A percentile compares a stretch with the other conserved stretches of the same genome.
phyloP scores from a whole-genome alignment of 2,329 filamentous ascomycete species.

The Bipolaris sorokiniana region DNA sequence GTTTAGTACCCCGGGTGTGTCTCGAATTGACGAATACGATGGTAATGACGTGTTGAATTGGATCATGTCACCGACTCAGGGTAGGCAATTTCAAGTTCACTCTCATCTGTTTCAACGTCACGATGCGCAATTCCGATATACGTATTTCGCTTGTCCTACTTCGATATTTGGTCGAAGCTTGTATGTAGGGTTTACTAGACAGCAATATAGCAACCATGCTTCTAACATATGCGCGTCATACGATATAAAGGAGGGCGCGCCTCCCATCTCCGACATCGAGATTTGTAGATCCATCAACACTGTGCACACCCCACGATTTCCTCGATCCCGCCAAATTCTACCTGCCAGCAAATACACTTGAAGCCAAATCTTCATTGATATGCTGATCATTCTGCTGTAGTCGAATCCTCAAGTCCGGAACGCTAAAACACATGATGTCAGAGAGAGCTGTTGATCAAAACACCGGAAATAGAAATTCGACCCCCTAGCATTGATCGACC shows the following conservation, averaged over 20 bases:
- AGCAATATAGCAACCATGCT: neutral
- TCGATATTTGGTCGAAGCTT: neutral
- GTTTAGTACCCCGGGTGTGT: slow-evolving; percentile 61
- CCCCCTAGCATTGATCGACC: neutral
- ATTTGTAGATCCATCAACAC: neutral
- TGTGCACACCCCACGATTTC: neutral
- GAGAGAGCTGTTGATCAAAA: neutral
- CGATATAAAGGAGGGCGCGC: neutral
- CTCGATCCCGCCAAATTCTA: neutral
- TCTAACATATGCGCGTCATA: neutral
- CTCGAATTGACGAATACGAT: slow-evolving; percentile 61
- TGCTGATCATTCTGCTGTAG: neutral
- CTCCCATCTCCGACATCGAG: neutral
- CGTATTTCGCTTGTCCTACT: slow-evolving; percentile 57
- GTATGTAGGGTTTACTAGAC: no score
- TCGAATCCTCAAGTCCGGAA: neutral
- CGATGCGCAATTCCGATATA: slow-evolving; percentile 62
- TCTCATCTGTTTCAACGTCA: slow-evolving; percentile 57
- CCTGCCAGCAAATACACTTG: neutral
- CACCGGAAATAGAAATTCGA: neutral
- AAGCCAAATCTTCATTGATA: neutral
- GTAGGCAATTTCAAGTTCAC: slow-evolving; percentile 47
- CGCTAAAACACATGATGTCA: slow-evolving; percentile 4
- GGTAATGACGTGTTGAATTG: slow-evolving; percentile 38
- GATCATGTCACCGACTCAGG: slow-evolving; percentile 57